Conservation (phyloP, 1,284 basidiomycete species). For the Apiotrichum veenhuisii region DNA sequence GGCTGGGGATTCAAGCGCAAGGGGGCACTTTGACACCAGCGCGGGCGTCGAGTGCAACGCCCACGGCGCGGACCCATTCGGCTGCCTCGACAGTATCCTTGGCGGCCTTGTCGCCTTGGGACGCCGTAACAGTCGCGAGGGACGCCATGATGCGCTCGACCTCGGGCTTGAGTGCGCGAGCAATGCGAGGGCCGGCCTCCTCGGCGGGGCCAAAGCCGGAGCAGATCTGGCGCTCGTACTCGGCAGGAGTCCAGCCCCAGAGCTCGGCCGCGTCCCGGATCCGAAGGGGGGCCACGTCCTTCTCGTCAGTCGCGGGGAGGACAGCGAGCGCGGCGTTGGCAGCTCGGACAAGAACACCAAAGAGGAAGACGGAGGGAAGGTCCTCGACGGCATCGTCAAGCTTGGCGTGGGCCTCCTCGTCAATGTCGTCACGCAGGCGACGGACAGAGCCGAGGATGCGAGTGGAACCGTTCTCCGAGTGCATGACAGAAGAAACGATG, state of each 20-base stretch:
- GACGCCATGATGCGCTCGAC: constrained; percentile 36
- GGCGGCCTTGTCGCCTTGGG: constrained; percentile 13
- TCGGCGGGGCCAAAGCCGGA: constrained; percentile 48
- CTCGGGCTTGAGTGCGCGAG: constrained; percentile 45
- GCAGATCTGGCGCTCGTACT: constrained; percentile 47
- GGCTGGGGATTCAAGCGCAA: constrained; percentile 10
- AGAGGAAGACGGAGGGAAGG: constrained; percentile 45
- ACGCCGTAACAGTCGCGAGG: constrained; percentile 17
- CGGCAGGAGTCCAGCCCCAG: constrained; percentile 40
- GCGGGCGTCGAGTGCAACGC: constrained; percentile 42
- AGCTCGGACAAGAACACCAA: constrained; percentile 38
- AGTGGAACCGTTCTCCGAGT: constrained; percentile 24
- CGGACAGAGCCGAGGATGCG: constrained; percentile 25
- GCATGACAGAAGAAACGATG: constrained; percentile 39
- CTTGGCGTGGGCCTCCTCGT: constrained; percentile 36
- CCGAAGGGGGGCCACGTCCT: constrained; percentile 15
- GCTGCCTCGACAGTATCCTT: constrained; percentile 31
- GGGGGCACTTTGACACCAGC: constrained; percentile 35
- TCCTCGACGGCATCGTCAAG: constrained; percentile 51
- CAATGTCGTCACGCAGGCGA: constrained; percentile 45
- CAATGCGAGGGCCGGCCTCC: constrained; percentile 44
- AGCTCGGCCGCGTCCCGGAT: constrained; percentile 37
- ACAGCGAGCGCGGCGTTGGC: constrained; percentile 34
- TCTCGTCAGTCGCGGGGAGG: constrained; percentile 13
- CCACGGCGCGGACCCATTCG: constrained; percentile 44